Evolutionary conservation across 352 stramenopile species (phyloP).

Genomic region (Poterioochromonas sp.): DNA sequence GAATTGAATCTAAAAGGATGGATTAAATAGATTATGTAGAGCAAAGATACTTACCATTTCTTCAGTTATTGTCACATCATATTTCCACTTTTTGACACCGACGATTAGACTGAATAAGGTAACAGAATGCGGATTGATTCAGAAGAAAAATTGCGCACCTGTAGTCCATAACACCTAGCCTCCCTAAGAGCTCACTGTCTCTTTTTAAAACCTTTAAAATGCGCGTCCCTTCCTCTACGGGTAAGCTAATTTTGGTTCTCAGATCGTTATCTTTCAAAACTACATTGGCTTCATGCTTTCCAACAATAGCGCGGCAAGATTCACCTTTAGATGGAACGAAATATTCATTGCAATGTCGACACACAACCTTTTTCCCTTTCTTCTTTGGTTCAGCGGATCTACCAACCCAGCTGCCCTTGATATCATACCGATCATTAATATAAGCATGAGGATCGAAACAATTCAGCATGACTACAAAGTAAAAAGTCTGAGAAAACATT

Average conservation of each 20-base stretch:
- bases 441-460: conserved; percentile 63
- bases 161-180: conserved; percentile 68
- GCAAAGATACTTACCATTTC: conserved; percentile 14
- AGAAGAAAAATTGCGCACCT: background rate
- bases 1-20: background rate
- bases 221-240: conserved; percentile 60
- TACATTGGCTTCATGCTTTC: conserved; percentile 63
- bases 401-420: conserved; percentile 77
- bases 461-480: conserved; percentile 82
- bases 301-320: background rate
- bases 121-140: background rate
- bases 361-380: conserved; percentile 37
- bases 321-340: conserved; percentile 25
- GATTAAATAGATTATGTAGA: background rate
- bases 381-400: conserved; percentile 43
- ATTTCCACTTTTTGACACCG: conserved; percentile 22
- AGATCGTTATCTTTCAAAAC: conserved; percentile 53
- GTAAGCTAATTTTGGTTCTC: conserved; percentile 65
- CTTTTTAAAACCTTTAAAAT: conserved; percentile 57
- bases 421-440: conserved; percentile 76
- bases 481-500: conserved; percentile 77
- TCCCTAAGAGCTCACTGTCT: conserved; percentile 1
- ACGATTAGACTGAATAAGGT: conserved; percentile 57
- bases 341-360: conserved; percentile 24
- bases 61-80: conserved; percentile 1